phyloP scores from a whole-genome alignment of 164 flowering plant genomes.

The Kalanchoe fedtschenkoi region DNA sequence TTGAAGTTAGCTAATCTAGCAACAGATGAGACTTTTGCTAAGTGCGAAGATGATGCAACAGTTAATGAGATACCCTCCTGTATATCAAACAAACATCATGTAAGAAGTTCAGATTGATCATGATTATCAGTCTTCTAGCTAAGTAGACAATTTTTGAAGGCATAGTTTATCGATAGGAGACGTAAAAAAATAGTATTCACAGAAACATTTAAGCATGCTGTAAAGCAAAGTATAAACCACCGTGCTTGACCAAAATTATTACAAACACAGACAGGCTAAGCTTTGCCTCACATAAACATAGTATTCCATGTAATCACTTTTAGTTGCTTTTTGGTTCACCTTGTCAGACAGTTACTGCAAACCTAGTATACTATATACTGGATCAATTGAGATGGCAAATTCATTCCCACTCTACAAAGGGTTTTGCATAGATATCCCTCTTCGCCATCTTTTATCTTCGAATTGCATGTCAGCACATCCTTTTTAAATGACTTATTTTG shows the following conservation, averaged over 20 bases:
- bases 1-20: conserved; percentile 15
- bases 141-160: not conserved
- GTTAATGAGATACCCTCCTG: conserved; percentile 71
- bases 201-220: not conserved
- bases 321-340: no score
- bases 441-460: not conserved
- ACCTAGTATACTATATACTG: not conserved
- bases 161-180: not conserved
- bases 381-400: not conserved
- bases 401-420: not conserved
- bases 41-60: conserved; percentile 44
- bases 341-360: not conserved
- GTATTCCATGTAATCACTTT: no score
- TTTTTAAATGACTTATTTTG: not conserved
- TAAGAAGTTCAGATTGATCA: not conserved
- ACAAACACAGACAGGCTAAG: no score
- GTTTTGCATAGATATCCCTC: not conserved
- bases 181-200: not conserved
- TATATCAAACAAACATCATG: conserved; percentile 17
- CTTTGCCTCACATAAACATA: no score
- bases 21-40: conserved; percentile 23
- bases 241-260: not conserved
- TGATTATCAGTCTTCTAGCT: not conserved
- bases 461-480: not conserved
- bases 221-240: not conserved